Evolutionary conservation across 129 eudicot species (phyloP), one percentile per base, ranked within the genome.

Genomic region (Flaveria sonorensis): DNA sequence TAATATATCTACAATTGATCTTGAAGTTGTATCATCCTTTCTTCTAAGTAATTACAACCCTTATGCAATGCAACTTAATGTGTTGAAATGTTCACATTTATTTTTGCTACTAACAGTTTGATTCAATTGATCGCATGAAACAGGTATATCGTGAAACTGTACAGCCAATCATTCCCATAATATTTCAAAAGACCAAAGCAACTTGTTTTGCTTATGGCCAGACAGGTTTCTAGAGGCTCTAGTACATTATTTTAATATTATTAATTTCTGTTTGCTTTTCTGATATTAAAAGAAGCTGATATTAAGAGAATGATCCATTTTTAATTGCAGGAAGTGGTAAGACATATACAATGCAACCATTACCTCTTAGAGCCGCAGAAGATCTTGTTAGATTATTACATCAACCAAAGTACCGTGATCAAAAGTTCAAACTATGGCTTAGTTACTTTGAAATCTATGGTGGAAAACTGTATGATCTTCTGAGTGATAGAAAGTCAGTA

Each of bases 131-230:
- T 78, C 76, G 6, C 43, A 24, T 62, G 69, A 61, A 72, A 50
- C 87, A 92, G 96, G 98, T 92, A 19, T 92, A 92, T 77, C 89
- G 90, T 24, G 86, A 57, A 45, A 92, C 98, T 43, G 96, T 92
- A 50, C 90, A 92, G 88, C 98, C 96, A 59, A 92, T 92, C 75
- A 89, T 89, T 69, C 98, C 98, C 30, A 92, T 75, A 77, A 92
- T 89, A 46, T 92, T 92, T 74, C 92, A 85, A 78, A 81, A 90
- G 16, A 89, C 96, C 73, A 92, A 92, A 75, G 98, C 98, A 55
- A 92, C 98, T 24, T 92, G 98, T 79, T 92, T 92, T 86, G 98
- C 98, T 67, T 92, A 89, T 83, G 96, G 98, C 48, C 98, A 93
- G 82, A 93, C 98, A 82, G 98, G 98, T 93, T 70, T 75, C 2